phyloP scores from a whole-genome alignment of 2,329 filamentous ascomycete genomes.

The Huntiella decipiens region DNA sequence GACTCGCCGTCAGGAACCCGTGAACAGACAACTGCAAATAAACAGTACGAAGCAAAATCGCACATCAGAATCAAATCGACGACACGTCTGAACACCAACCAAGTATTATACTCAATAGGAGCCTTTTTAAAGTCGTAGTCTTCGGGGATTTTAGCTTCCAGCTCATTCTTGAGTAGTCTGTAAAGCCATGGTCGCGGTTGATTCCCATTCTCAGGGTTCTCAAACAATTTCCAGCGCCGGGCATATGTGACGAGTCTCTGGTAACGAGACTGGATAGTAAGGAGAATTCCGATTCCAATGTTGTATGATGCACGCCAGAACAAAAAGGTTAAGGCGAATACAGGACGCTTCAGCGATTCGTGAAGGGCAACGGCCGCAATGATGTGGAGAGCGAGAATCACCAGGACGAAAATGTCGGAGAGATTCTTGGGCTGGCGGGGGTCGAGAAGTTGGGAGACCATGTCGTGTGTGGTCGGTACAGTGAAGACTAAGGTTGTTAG shows the following conservation, averaged over 20 bases:
- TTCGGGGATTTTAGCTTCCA: constrained; percentile 83
- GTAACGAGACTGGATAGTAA: constrained; percentile 80
- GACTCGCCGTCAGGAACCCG: constrained; percentile 56
- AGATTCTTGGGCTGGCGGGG: constrained; percentile 90
- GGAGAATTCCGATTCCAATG: constrained; percentile 73
- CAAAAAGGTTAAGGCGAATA: constrained; percentile 68
- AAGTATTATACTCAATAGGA: constrained; percentile 96
- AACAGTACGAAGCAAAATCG: constrained; percentile 91
- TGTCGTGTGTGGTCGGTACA: constrained; percentile 91
- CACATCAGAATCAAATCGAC: constrained; percentile 98
- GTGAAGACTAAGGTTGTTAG: constrained; percentile 52
- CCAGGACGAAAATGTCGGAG: constrained; percentile 64
- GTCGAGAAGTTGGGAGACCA: constrained; percentile 93
- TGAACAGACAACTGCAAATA: constrained; percentile 81
- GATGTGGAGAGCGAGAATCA: constrained; percentile 58
- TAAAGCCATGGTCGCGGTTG: constrained; percentile 74
- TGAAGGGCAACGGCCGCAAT: constrained; percentile 57
- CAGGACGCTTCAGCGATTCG: constrained; percentile 44
- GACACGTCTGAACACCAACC: constrained; percentile 86
- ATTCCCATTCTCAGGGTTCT: constrained; percentile 54
- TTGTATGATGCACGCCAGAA: constrained; percentile 93
- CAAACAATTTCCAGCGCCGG: constrained; percentile 68
- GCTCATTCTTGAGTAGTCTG: constrained; percentile 64
- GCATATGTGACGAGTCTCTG: constrained; percentile 76
- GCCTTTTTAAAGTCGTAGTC: constrained; percentile 90